Base-by-base conservation (phyloP, 2,329 filamentous ascomycete species). In the Sarocladium brachiariae region DNA sequence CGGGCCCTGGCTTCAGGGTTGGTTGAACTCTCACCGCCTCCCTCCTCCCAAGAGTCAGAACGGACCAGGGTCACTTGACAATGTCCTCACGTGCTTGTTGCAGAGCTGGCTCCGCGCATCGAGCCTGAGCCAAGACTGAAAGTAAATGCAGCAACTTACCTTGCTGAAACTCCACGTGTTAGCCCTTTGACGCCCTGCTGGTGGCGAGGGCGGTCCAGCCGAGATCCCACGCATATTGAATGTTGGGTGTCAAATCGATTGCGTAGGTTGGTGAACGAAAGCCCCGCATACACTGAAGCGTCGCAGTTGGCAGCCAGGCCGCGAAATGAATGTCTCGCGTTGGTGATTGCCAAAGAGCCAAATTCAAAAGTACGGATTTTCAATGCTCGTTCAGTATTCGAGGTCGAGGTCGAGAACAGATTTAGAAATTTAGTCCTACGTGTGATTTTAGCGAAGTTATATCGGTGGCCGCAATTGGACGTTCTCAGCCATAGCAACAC, bases 101-200 rank as follows among this genome's bases (percentile, higher is more conserved):
- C 34, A 5, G 34, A 21, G 11, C 24, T 18, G n/a, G 21, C 25
- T 11, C 14, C 14, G 39, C 38, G 43, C 4, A 45, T 19, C n/a
- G 21, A 16, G 21, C 25, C 43, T 14, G 27, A 19, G 16, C 43
- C 39, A 51, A 49, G 50, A 51, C 53, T 19, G 13, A 16, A 37
- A 24, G n/a, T 21, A 34, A 50, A 27, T 39, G 35, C n/a, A 11
- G n/a, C 10, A 51, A 53, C 62, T 59, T 55, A 70, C 66, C 64
- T 64, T 68, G 59, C 69, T 69, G 51, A 71, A 69, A 55, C 61
- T 70, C 63, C 65, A 72, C 11, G 69, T 72, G 47, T 72, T 67
- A 50, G 59, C 62, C 48, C 65, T 58, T 49, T 60, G 53, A 54
- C 65, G 58, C 38, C 61, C 61, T 45, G 56, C 56, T n/a, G 58